A percentile compares a stretch with the other conserved stretches of the same genome.
These are phyloP conservation scores for Garcia nutans DNA, from an alignment of 345 rosid species.

Conservation along the genomic window DNA sequence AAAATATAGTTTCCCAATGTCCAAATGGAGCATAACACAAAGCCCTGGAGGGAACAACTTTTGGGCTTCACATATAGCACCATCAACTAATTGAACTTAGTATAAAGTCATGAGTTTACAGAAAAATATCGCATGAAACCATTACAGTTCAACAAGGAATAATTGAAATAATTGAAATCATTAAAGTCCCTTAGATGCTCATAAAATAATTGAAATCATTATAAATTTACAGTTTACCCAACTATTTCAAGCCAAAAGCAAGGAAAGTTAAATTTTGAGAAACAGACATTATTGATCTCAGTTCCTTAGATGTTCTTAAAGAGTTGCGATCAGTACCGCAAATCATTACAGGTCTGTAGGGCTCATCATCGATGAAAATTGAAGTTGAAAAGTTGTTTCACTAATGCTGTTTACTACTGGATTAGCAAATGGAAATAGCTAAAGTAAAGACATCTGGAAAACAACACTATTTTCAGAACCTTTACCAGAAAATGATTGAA, in stretches of 20 bases:
- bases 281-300: slow-evolving; percentile 41
- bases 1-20: slow-evolving; percentile 42
- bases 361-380: slow-evolving; percentile 29
- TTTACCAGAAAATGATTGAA: too few relatives aligned
- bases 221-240: slow-evolving; percentile 34
- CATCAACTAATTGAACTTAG: slow-evolving; percentile 4
- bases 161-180: slow-evolving; percentile 80
- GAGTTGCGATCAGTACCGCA: slow-evolving; percentile 80
- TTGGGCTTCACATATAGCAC: slow-evolving; percentile 30
- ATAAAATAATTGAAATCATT: slow-evolving; percentile 60
- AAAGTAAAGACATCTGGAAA: too few relatives aligned
- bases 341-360: slow-evolving; percentile 93
- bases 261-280: not conserved
- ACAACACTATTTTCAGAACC: too few relatives aligned
- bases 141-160: slow-evolving; percentile 11
- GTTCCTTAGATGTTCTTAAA: slow-evolving; percentile 92
- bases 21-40: slow-evolving; percentile 31
- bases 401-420: not conserved
- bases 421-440: too few relatives aligned
- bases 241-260: not conserved
- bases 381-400: slow-evolving; percentile 44
- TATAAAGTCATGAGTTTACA: not conserved
- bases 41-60: slow-evolving; percentile 44
- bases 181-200: slow-evolving; percentile 97
- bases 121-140: not conserved